Base-by-base conservation (phyloP, 176 grass and related monocot genomes). In the Hyparrhenia diplandra region DNA sequence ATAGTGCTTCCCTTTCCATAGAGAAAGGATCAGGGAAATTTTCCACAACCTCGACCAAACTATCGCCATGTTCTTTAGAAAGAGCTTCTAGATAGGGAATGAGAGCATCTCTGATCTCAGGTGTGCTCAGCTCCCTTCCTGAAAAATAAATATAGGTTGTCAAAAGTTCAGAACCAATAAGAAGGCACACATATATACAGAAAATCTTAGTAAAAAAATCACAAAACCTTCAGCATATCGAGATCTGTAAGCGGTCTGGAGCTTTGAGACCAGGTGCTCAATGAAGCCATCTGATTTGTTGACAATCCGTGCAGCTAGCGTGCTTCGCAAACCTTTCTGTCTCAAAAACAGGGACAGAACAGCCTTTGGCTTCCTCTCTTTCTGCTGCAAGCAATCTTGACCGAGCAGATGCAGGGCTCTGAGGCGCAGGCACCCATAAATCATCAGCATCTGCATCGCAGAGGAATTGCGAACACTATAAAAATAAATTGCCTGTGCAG, bases 101-200 rank as follows among this genome's bases (percentile, higher is more conserved):
- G 59, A 94, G 79, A 34, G 88, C 85, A 66, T 87, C 88, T 83
- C 91, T 83, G 74, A 98, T 98, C 83, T 98, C 92, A 46, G 90
- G 95, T 69, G 95, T 95, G 71, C 92, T 94, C 37, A 98, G 92
- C 76, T 98, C 95, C 69, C 92, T 89, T 73, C 95, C 95, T 98
- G 77, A 49, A 88, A 85, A 75, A 76, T 34, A 65, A 87, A 88
- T 47, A 58, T 49, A 59, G 10, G 21, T 5, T 37, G 18, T 23
- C 27, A 63, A 65, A 63, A 57, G 24, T 73, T 64, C 32, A 64
- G 35, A 57, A 76, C 71, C 20, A 45, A 29, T 12, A 80, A 76
- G 13, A 63, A 36, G 30, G 16, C 12, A 63, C n/a, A 75, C 5
- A 61, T 47, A n/a, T 20, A 24, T 24, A 21, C 47, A 52, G 1